These are phyloP conservation scores for Knoxdaviesia proteae DNA, from an alignment of 2,329 filamentous ascomycete genomes.

Conservation along the genomic window DNA sequence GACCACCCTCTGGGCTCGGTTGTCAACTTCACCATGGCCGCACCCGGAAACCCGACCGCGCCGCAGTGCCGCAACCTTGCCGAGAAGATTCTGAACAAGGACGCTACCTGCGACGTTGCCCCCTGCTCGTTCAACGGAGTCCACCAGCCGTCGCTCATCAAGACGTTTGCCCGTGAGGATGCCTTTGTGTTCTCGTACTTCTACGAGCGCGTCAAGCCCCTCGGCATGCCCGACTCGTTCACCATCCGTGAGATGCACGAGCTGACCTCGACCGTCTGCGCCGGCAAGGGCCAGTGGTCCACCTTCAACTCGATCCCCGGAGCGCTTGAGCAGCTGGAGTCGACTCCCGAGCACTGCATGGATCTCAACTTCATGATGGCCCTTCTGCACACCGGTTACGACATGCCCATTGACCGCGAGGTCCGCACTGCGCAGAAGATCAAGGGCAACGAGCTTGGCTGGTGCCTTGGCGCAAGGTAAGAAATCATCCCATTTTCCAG, in stretches of 20 bases:
- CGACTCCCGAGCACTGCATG: slow-evolving; percentile 75
- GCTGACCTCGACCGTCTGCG: slow-evolving; percentile 66
- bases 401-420: slow-evolving; percentile 91
- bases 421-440: slow-evolving; percentile 99
- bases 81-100: slow-evolving; percentile 81
- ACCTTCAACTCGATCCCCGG: slow-evolving; percentile 57
- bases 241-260: slow-evolving; percentile 79
- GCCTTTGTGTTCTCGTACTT: slow-evolving; percentile 97
- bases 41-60: slow-evolving; percentile 52
- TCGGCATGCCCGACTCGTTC: slow-evolving; percentile 97
- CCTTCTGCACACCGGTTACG: slow-evolving; percentile 83
- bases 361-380: slow-evolving; percentile 95
- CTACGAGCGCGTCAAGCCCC: slow-evolving; percentile 78
- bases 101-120: slow-evolving; percentile 55
- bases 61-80: slow-evolving; percentile 79
- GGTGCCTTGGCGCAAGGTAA: slow-evolving; percentile 92
- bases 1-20: slow-evolving; percentile 42
- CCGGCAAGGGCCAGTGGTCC: slow-evolving; percentile 57
- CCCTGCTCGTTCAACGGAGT: slow-evolving; percentile 99
- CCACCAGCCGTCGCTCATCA: slow-evolving; percentile 76
- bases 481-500: slow-evolving; percentile 11
- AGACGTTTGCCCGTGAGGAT: slow-evolving; percentile 82
- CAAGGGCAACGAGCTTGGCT: slow-evolving; percentile 86
- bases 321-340: slow-evolving; percentile 61
- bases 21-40: slow-evolving; percentile 67